phyloP scores from a whole-genome alignment of 495 filamentous ascomycete species.

The Penicillium pancosmium region DNA sequence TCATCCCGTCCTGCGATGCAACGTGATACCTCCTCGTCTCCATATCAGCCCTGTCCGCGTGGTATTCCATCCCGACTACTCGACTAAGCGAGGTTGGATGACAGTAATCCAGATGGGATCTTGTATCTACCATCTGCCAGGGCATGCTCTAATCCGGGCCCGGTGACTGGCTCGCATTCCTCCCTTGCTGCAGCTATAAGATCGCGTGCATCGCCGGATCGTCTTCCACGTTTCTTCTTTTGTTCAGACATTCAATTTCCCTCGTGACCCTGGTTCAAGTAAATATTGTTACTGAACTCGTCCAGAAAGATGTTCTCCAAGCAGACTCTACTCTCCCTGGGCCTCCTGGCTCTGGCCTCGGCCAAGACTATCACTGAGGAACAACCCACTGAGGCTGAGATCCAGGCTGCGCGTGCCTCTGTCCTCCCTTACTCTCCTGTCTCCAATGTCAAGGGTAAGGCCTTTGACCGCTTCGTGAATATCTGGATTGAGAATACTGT shows the following conservation, averaged over 20 bases:
- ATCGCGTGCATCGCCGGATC: conserved; percentile 12
- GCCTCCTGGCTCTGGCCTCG: conserved; percentile 27
- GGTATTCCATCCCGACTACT: not conserved
- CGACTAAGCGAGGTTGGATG: conserved; percentile 6
- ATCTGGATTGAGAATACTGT: conserved; percentile 80
- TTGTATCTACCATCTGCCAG: too few relatives aligned
- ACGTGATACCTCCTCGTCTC: conserved; percentile 5
- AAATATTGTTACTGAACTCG: not conserved
- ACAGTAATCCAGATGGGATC: not conserved
- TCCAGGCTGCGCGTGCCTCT: conserved; percentile 34
- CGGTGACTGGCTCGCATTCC: not conserved
- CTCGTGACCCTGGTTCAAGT: not conserved
- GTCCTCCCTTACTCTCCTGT: conserved; percentile 52
- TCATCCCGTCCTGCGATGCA: conserved; percentile 11
- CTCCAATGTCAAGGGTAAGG: conserved; percentile 62
- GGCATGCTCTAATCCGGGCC: conserved; percentile 5
- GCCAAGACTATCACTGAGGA: conserved; percentile 34
- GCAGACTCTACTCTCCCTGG: conserved; percentile 26
- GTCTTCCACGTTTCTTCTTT: conserved; percentile 3
- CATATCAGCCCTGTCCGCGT: conserved; percentile 1
- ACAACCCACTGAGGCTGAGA: conserved; percentile 36
- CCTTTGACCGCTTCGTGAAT: conserved; percentile 66
- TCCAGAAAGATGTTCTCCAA: conserved; percentile 26
- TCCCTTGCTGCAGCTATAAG: conserved; percentile 17
- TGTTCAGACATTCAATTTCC: conserved; percentile 9